A percentile compares a stretch with the other conserved stretches of the same genome.
Conservation (phyloP, 768 basidiomycete species). For the Chlorophyllum brunneum region DNA sequence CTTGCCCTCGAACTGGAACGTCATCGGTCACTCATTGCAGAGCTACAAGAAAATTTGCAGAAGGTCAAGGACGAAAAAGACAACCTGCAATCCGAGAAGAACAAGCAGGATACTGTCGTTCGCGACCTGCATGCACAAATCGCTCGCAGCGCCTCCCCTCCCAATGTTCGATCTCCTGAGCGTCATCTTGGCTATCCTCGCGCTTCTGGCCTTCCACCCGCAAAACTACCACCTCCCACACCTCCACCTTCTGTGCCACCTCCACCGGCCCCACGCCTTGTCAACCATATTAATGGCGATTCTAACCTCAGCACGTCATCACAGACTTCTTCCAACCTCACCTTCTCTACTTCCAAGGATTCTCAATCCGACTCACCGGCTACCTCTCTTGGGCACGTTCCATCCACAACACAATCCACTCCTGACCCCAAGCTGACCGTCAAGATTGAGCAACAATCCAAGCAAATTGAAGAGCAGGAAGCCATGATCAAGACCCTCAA, state of each 20-base stretch:
- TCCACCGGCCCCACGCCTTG: slow-evolving; percentile 64
- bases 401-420: slow-evolving; percentile 35
- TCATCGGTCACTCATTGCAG: slow-evolving; percentile 71
- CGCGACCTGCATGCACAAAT: slow-evolving; percentile 78
- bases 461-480: slow-evolving; percentile 79
- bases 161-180: slow-evolving; percentile 50
- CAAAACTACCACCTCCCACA: slow-evolving; percentile 83
- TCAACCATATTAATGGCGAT: slow-evolving; percentile 40
- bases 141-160: slow-evolving; percentile 55
- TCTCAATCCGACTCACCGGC: slow-evolving; percentile 67
- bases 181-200: slow-evolving; percentile 54
- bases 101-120: slow-evolving; percentile 60
- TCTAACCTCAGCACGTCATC: slow-evolving; percentile 57
- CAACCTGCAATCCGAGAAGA: slow-evolving; percentile 67
- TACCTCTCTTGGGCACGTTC: slow-evolving; percentile 52
- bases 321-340: slow-evolving; percentile 42
- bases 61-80: slow-evolving; percentile 83
- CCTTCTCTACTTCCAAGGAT: slow-evolving; percentile 53
- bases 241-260: slow-evolving; percentile 88
- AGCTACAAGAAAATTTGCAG: slow-evolving; percentile 75
- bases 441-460: slow-evolving; percentile 70
- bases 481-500: slow-evolving; percentile 92
- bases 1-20: slow-evolving; percentile 72
- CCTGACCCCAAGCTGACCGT: slow-evolving; percentile 53
- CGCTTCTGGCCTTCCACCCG: slow-evolving; percentile 54